These are phyloP conservation scores for Plasmodium gonderi DNA, from an alignment of 169 alveolate species.

Conservation along the genomic window DNA sequence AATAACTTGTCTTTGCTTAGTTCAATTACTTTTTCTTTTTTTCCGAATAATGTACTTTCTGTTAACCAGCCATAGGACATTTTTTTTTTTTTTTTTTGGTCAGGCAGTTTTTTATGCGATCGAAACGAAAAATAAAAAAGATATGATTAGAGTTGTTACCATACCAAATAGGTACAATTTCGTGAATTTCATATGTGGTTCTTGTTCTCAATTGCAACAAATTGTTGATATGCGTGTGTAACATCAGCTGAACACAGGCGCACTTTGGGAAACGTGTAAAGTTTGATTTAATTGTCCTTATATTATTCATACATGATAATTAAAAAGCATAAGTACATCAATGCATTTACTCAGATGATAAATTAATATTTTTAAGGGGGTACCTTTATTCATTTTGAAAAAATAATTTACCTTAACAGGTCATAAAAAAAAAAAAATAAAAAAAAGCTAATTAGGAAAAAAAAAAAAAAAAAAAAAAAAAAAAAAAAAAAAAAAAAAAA, in stretches of 20 bases:
- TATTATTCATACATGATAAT: too few species aligned
- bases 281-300: too few species aligned
- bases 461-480: neutral
- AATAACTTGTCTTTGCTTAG: conserved; percentile 48
- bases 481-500: neutral
- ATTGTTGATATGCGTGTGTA: too few species aligned
- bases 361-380: too few species aligned
- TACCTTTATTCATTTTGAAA: neutral
- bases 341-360: too few species aligned
- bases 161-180: too few species aligned
- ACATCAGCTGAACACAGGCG: too few species aligned
- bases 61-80: conserved; percentile 76
- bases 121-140: neutral
- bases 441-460: too few species aligned
- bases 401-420: conserved; percentile 12
- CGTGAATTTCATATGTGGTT: too few species aligned
- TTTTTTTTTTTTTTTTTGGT: conserved; percentile 15
- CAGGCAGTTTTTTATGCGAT: conserved; percentile 1
- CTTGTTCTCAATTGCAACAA: too few species aligned
- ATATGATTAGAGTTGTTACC: neutral
- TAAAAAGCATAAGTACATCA: too few species aligned
- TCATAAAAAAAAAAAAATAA: neutral
- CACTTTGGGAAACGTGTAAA: too few species aligned
- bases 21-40: conserved; percentile 67
- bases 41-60: conserved; percentile 58